phyloP scores from a whole-genome alignment of 78 protist genomes.

The Isochrysis galbana region DNA sequence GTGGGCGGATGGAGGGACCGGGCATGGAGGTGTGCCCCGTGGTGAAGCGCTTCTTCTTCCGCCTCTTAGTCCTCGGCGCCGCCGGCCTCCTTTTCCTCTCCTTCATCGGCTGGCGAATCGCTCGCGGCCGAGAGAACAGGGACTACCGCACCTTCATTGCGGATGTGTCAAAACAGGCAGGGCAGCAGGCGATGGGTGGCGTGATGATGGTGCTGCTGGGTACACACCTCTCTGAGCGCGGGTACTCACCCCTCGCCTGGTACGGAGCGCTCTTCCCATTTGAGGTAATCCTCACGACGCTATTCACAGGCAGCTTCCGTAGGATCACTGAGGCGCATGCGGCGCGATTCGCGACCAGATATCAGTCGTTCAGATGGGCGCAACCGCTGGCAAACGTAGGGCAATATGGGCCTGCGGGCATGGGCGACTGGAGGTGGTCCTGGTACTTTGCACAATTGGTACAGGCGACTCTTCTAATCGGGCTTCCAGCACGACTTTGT shows the following conservation, averaged over 20 bases:
- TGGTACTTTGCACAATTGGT: neutral
- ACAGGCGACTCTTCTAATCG: neutral
- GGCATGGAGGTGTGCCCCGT: neutral
- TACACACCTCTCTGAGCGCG: neutral
- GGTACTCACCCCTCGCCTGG: neutral
- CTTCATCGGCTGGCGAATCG: neutral
- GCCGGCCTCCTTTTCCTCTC: neutral
- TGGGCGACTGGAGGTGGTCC: neutral
- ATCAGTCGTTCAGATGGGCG: neutral
- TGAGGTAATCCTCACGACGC: neutral
- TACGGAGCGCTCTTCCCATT: neutral
- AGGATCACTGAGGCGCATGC: neutral
- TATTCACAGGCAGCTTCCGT: neutral
- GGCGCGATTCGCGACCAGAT: neutral
- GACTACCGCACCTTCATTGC: neutral
- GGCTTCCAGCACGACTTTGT: neutral
- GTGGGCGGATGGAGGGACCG: too few species aligned
- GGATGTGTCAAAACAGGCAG: neutral
- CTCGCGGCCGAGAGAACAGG: neutral
- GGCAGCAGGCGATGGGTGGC: constrained; percentile 3
- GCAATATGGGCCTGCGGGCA: neutral
- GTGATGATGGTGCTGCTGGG: neutral
- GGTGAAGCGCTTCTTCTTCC: neutral
- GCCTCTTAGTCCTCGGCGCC: neutral
- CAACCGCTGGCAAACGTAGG: neutral